phyloP scores from a whole-genome alignment of 768 basidiomycete species.

The Leucogyrophana mollusca region DNA sequence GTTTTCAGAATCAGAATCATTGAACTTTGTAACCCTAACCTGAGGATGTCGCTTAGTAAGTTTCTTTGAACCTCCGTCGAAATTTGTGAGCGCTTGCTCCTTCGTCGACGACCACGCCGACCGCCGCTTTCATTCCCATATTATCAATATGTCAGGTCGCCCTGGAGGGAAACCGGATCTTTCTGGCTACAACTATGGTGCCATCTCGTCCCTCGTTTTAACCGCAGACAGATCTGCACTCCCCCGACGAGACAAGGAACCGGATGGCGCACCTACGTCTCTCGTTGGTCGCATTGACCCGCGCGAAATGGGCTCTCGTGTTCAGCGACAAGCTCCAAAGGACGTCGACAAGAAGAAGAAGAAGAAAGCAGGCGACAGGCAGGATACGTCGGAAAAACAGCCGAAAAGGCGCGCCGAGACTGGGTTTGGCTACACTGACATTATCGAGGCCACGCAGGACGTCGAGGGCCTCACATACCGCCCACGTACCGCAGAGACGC shows the following conservation, averaged over 20 bases:
- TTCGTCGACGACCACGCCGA: slow-evolving; percentile 1
- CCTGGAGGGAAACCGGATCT: slow-evolving; percentile 67
- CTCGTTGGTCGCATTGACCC: slow-evolving; percentile 89
- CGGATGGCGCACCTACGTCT: slow-evolving; percentile 93
- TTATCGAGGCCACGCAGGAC: slow-evolving; percentile 91
- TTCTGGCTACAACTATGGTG: slow-evolving; percentile 93
- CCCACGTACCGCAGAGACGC: slow-evolving; percentile 90
- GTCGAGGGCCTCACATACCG: slow-evolving; percentile 92
- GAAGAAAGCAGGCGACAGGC: slow-evolving; percentile 56
- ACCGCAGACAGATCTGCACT: slow-evolving; percentile 84
- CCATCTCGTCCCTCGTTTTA: slow-evolving; percentile 91
- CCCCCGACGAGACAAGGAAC: slow-evolving; percentile 90
- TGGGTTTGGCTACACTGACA: slow-evolving; percentile 82
- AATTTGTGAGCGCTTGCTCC: slow-evolving; percentile 2
- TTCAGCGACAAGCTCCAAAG: slow-evolving; percentile 77
- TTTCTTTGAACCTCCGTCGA: background rate
- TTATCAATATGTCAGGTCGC: slow-evolving; percentile 35
- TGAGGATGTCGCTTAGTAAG: no score
- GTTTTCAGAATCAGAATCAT: no score
- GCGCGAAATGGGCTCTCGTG: slow-evolving; percentile 92
- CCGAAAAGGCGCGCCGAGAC: slow-evolving; percentile 61
- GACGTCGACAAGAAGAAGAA: slow-evolving; percentile 94
- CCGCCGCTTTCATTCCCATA: no score
- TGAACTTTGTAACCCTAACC: no score
- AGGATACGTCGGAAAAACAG: slow-evolving; percentile 59